Evolutionary conservation across 371 early-diverging fungal genomes (phyloP).

Genomic region (Mortierella sp.): DNA sequence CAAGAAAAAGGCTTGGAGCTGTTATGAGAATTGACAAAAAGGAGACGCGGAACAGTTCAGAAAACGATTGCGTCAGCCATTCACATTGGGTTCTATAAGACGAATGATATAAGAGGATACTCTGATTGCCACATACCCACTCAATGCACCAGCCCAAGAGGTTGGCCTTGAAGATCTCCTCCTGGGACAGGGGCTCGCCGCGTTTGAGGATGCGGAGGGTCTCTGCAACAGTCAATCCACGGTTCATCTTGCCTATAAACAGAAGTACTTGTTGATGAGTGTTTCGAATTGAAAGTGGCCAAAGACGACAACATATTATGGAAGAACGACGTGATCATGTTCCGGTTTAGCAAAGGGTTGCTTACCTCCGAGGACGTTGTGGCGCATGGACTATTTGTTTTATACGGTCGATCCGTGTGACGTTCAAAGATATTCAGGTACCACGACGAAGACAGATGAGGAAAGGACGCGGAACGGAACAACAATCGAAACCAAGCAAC

Average conservation of each 20-base stretch:
- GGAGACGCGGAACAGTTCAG: too few species aligned
- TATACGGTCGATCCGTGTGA: neutral
- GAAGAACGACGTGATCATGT: too few species aligned
- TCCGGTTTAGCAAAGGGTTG: too few species aligned
- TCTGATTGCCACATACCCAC: slow-evolving; percentile 67
- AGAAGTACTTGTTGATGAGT: neutral
- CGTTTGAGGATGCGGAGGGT: slow-evolving; percentile 84
- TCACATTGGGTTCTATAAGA: too few species aligned
- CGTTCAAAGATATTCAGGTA: neutral
- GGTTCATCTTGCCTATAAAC: slow-evolving; percentile 93
- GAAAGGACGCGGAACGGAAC: too few species aligned
- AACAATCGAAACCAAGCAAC: neutral
- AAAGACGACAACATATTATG: neutral
- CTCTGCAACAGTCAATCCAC: slow-evolving; percentile 94
- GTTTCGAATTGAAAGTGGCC: neutral
- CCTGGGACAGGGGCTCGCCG: slow-evolving; percentile 72
- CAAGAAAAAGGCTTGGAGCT: slow-evolving; percentile 98
- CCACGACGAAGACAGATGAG: too few species aligned
- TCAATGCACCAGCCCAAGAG: slow-evolving; percentile 97
- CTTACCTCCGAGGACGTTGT: slow-evolving; percentile 87
- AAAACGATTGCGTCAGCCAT: too few species aligned
- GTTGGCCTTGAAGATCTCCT: slow-evolving; percentile 88
- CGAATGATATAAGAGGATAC: neutral
- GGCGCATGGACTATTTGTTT: slow-evolving; percentile 68
- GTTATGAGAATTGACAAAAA: slow-evolving; percentile 6